Evolutionary conservation across 495 filamentous ascomycete species (phyloP), one percentile per base, ranked within the genome.

Genomic region (Jackrogersella multiformis): DNA sequence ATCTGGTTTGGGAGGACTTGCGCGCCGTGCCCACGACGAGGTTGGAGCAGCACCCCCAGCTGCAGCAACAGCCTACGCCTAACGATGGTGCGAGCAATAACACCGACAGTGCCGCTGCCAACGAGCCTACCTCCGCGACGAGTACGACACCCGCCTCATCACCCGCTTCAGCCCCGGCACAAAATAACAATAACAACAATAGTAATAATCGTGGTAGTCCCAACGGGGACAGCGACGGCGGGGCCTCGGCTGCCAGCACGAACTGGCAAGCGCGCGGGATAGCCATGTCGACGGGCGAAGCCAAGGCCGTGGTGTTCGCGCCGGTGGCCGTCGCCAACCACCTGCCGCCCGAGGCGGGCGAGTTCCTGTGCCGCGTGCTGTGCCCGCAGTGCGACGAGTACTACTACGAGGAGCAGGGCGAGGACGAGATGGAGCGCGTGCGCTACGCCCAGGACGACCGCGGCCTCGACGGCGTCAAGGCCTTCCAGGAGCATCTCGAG

Each of bases 251-350:
- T 3, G 52, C 45, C 0, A 61, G n/a, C 7, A 57, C 45, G 9
- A 68, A 69, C 7, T 74, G 69, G 65, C 68, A 71, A 21, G 69
- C 69, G 16, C 46, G 56, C 1, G 73, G 62, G 6, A 59, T 68
- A 32, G 4, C 66, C 1, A 15, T 65, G 21, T 63, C 71, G 42
- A 74, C 53, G 20, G 59, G 58, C 20, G 75, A 77, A 66, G 69
- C 74, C 6, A 84, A 83, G 69, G 75, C 73, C 16, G 57, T 84
- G 30, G 75, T 84, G 5, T 84, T 81, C 57, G 75, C 81, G 46
- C 80, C 81, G 21, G 68, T 82, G 24, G 80, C 80, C 16, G 79
- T 84, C 12, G 80, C 80, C 13, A 84, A 82, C 71, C 81, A 84
- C 72, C 60, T 81, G 18, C 70, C 79, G 13, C 81, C 81, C 0